Evolutionary conservation across 345 rosid genomes (phyloP).

Genomic region (Hibiscus mutabilis): DNA sequence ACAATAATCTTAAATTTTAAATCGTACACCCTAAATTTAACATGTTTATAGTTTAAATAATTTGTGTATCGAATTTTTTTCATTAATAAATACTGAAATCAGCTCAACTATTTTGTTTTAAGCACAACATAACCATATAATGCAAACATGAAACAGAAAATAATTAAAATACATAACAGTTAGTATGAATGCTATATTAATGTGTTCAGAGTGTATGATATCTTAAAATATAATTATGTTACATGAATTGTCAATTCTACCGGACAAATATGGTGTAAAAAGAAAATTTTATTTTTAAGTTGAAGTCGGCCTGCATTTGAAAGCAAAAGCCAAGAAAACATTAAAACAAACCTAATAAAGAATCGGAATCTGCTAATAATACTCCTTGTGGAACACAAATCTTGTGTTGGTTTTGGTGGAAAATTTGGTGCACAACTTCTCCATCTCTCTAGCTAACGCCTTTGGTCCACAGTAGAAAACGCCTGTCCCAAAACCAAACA

Average conservation of each 20-base stretch:
- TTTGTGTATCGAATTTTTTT: too few relatives aligned
- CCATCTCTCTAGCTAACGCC: constrained; percentile 37
- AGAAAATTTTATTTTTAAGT: neutral
- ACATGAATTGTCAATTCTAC: neutral
- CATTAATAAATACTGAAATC: neutral
- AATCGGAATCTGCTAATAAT: constrained; percentile 20
- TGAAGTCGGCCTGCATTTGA: neutral
- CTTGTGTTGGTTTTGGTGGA: constrained; percentile 40
- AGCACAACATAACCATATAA: neutral
- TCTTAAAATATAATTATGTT: neutral
- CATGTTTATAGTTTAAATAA: too few relatives aligned
- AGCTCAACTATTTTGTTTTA: neutral
- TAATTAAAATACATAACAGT: too few relatives aligned
- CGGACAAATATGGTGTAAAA: neutral
- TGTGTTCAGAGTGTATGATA: too few relatives aligned
- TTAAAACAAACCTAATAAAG: neutral
- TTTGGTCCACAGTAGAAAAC: constrained; percentile 54
- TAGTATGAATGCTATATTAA: too few relatives aligned
- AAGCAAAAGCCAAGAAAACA: neutral
- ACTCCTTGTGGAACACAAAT: constrained; percentile 57
- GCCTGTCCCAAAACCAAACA: constrained; percentile 22
- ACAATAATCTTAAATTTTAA: too few relatives aligned
- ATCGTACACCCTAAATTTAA: too few relatives aligned
- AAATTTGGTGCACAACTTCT: constrained; percentile 41
- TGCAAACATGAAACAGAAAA: too few relatives aligned